Evolutionary conservation across 371 early-diverging fungal genomes (phyloP), one percentile per base, ranked within the genome.

Genomic region (Rhizomucor miehei): DNA sequence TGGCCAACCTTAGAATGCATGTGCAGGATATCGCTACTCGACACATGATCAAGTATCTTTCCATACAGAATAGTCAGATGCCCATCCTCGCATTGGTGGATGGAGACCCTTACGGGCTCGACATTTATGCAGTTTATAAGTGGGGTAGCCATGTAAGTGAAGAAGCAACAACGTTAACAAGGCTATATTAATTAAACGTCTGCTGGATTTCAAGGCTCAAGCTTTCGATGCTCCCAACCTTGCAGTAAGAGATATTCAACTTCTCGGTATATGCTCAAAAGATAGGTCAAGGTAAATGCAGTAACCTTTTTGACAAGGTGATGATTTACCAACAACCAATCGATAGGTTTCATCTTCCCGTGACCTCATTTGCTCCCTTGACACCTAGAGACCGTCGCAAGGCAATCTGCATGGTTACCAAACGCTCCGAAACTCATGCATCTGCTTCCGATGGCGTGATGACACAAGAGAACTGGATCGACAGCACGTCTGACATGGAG

Each of bases 51-150:
- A 66, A 69, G 20, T 59, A 68, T 29, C 50, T 72, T 20, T 58
- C 71, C 0, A 61, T 17, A 5, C 56, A 62, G 1, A 51, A 57
- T 50, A 48, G 25, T 16, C 34, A 23, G 0, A 54, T 67, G 2
- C 71, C 64, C 17, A 64, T 78, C 6, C 44, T 66, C 9, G 70
- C 67, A 6, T 48, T 78, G 13, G 63, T 75, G 56, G 79, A 78
- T 21, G 62, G 64, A 55, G 79, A 78, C 53, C 75, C 75, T 1
- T 66, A 78, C 53, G 79, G 79, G 0, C 48, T 78, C 14, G 79
- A 78, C 44, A 78, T 78, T 14, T 75, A 68, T 51, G 52, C 68
- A n/a, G 67, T 72, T 3, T 78, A 78, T 46, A 78, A 74, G 55
- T 78, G 72, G 69, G 79, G 79, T 11, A 65, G 71, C 17, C 54